Conservation (phyloP, 495 filamentous ascomycete genomes). For the Tricharina praecox region DNA sequence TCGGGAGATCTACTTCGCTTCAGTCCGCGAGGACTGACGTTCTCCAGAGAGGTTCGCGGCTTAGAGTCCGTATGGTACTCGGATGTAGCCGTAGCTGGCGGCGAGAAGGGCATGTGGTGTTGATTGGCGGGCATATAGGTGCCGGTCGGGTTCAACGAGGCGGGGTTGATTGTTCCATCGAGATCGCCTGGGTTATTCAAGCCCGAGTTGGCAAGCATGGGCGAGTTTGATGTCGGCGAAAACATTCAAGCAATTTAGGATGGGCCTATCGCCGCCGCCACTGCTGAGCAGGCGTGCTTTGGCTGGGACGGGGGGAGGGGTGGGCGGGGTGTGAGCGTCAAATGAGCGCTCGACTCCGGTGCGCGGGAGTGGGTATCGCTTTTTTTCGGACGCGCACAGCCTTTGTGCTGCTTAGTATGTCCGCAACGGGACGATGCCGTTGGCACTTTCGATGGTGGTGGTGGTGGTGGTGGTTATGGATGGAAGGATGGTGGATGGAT, state of each 20-base stretch:
- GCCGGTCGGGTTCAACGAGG: conserved; percentile 33
- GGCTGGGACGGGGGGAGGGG: no score
- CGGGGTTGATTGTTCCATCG: conserved; percentile 69
- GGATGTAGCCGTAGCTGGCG: conserved; percentile 19
- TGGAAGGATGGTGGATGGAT: no score
- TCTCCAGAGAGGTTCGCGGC: conserved; percentile 34
- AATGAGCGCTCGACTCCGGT: no score
- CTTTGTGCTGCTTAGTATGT: no score
- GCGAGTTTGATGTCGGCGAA: neutral
- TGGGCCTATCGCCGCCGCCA: neutral
- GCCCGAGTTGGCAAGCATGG: conserved; percentile 1
- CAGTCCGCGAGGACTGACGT: conserved; percentile 49
- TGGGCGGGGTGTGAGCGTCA: no score
- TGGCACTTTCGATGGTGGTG: no score
- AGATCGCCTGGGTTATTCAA: conserved; percentile 31
- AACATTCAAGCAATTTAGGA: neutral
- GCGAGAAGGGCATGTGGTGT: conserved; percentile 19
- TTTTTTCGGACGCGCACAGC: no score
- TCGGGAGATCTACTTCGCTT: conserved; percentile 93
- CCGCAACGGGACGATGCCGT: no score
- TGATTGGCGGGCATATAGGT: conserved; percentile 15
- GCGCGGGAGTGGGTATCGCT: no score
- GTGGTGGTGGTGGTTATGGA: no score
- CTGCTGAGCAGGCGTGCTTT: no score
- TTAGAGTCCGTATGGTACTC: conserved; percentile 26